Evolutionary conservation across 345 rosid species (phyloP).

Genomic region (Microcos paniculata): DNA sequence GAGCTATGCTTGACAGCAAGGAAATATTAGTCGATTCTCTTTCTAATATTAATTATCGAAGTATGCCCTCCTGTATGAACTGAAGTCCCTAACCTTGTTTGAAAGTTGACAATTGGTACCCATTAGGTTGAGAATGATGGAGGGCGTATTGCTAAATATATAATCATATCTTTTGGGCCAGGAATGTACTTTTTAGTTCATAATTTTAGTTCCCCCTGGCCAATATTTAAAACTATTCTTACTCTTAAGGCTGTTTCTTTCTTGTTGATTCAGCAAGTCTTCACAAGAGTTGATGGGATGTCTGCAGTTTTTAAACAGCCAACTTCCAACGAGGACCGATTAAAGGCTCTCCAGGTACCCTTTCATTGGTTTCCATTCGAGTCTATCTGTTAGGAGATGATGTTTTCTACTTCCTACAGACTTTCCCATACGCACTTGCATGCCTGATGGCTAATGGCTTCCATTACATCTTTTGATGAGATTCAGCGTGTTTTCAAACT

Average conservation of each 20-base stretch:
- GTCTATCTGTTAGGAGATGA: neutral
- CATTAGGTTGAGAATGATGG: neutral
- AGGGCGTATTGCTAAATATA: neutral
- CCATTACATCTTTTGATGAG: neutral
- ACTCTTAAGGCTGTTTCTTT: neutral
- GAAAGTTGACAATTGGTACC: neutral
- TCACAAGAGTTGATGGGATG: conserved; percentile 42
- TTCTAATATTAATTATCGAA: neutral
- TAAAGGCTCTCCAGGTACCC: conserved; percentile 63
- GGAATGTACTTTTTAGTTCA: neutral
- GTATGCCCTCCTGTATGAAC: neutral
- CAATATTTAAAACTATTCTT: neutral
- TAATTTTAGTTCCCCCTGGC: neutral
- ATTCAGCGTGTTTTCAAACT: neutral
- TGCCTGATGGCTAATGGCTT: too few species aligned
- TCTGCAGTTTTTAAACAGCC: conserved; percentile 66
- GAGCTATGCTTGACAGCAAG: neutral
- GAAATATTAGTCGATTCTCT: neutral
- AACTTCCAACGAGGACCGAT: conserved; percentile 38
- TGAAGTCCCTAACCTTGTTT: neutral
- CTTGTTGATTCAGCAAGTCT: conserved; percentile 39
- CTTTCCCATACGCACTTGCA: neutral
- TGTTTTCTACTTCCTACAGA: neutral
- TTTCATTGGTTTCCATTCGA: neutral
- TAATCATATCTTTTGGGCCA: neutral